Percentiles rank a stretch among this genome's conserved stretches.
Conservation (phyloP, 2,329 filamentous ascomycete species). For the Aspergillus sp. region DNA sequence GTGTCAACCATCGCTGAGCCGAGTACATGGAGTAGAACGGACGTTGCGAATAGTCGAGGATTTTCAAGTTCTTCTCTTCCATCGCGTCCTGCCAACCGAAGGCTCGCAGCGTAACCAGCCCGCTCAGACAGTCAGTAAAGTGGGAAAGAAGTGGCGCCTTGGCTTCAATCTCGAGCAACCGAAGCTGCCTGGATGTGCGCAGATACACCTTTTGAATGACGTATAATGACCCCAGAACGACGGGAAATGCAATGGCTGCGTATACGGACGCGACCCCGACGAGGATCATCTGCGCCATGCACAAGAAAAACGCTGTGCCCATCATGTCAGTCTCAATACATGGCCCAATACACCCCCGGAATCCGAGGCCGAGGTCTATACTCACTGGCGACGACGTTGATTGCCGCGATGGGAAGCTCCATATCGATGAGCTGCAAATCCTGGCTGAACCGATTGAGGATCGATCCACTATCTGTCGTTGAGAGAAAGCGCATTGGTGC, state of each 20-base stretch:
- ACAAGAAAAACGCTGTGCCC: constrained; percentile 13
- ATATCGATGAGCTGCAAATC: constrained; percentile 53
- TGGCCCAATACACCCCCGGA: not conserved
- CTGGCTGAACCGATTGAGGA: constrained; percentile 33
- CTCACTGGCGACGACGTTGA: constrained; percentile 29
- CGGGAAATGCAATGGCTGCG: constrained; percentile 45
- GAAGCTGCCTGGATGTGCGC: constrained; percentile 51
- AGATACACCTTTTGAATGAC: constrained; percentile 53
- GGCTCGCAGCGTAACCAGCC: constrained; percentile 55
- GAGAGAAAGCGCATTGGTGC: constrained; percentile 17
- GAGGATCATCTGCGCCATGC: constrained; percentile 25
- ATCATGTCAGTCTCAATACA: not conserved
- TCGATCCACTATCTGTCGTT: constrained; percentile 10
- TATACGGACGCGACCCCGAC: constrained; percentile 47
- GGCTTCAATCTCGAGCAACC: constrained; percentile 59
- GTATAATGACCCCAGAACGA: constrained; percentile 44
- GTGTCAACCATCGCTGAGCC: constrained; percentile 50
- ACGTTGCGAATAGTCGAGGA: constrained; percentile 48
- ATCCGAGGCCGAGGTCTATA: not conserved
- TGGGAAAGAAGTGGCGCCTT: constrained; percentile 57
- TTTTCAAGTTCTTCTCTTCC: constrained; percentile 41
- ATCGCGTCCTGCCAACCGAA: constrained; percentile 52
- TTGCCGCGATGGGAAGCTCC: constrained; percentile 43
- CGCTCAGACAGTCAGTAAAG: constrained; percentile 55
- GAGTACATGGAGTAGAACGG: constrained; percentile 53